Evolutionary conservation across 1,139 yeast species (phyloP), one percentile per base, ranked within the genome.

Genomic region (Lodderomyces orthopsilosis): DNA sequence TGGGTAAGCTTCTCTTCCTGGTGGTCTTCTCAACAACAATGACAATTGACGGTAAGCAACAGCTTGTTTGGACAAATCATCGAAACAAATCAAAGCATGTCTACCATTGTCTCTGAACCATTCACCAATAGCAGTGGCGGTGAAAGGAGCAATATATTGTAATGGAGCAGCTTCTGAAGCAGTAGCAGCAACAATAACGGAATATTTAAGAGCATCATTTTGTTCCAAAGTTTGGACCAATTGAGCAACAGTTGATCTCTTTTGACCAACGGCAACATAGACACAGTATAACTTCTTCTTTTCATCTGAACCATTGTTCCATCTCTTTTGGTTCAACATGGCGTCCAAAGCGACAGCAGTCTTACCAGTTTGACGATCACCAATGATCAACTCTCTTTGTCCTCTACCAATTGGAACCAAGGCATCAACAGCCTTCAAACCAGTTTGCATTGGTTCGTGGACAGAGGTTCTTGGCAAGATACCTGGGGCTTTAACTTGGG

Each of bases 341-440:
- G 98, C 84, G 77, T 93, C 98, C 63, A 93, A 74, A 62, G 98
- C 98, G 63, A 93, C 96, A 57, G 98, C 97, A 67, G 98, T 93
- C 83, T 93, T 93, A 86, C 98, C 98, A 63, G 98, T 93, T 81
- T 93, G 98, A 84, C 98, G 93, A 76, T 93, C 98, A 85, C 98
- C 98, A 70, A 93, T 93, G 68, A 93, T 93, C 87, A 93, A 81
- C 81, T 93, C 98, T 88, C 98, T 94, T 81, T 93, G 98, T 72
- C 98, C 98, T 86, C 98, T 94, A 70, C 98, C 98, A 65, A 93
- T 77, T 75, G 98, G 98, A 74, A 93, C 99, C 67, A 93, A 85
- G 68, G 98, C 95, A 71, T 93, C 99, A 63, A 93, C 97, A 54
- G 98, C 85, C 83, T 94, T 93, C 69, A 93, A 87, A 85, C 98